Conservation (phyloP, 371 early-diverging fungal species). For the Zancudomyces culisetae region DNA sequence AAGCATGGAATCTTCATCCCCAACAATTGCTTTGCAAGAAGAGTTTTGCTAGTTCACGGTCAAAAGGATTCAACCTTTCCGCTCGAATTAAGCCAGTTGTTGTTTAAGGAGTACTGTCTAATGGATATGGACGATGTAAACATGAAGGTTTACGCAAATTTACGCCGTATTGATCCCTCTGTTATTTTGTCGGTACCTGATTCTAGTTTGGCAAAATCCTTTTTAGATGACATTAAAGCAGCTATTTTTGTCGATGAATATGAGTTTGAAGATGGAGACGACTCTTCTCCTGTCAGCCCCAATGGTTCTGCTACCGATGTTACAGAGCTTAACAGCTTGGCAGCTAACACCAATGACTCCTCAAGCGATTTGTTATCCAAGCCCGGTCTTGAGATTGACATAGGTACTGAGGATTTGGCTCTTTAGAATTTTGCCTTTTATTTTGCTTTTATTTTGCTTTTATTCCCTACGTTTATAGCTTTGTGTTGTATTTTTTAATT, state of each 20-base stretch:
- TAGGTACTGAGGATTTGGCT: too few relatives aligned
- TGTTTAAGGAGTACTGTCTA: constrained; percentile 21
- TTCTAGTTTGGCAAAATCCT: constrained; percentile 20
- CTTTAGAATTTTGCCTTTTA: too few relatives aligned
- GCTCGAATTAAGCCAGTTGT: constrained; percentile 20
- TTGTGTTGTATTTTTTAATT: too few relatives aligned
- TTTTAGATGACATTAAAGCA: constrained; percentile 22
- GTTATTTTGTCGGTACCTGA: constrained; percentile 22
- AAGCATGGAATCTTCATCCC: constrained; percentile 19
- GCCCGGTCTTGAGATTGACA: too few relatives aligned
- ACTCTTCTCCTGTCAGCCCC: too few relatives aligned
- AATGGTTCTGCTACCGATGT: too few relatives aligned
- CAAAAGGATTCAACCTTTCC: constrained; percentile 24
- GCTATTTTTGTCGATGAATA: constrained; percentile 1
- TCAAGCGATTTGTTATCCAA: too few relatives aligned
- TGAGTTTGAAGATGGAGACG: not conserved
- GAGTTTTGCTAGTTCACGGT: constrained; percentile 23
- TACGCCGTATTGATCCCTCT: constrained; percentile 24
- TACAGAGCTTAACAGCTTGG: too few relatives aligned
- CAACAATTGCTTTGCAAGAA: constrained; percentile 14
- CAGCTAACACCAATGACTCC: too few relatives aligned
- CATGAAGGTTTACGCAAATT: constrained; percentile 25
- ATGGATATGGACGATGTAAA: constrained; percentile 25
- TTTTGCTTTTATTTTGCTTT: too few relatives aligned
- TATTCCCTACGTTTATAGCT: too few relatives aligned